Percentiles rank a stretch among this genome's conserved stretches.
Conservation (phyloP, 73 alveolate genomes). For the Diophrys appendiculata region DNA sequence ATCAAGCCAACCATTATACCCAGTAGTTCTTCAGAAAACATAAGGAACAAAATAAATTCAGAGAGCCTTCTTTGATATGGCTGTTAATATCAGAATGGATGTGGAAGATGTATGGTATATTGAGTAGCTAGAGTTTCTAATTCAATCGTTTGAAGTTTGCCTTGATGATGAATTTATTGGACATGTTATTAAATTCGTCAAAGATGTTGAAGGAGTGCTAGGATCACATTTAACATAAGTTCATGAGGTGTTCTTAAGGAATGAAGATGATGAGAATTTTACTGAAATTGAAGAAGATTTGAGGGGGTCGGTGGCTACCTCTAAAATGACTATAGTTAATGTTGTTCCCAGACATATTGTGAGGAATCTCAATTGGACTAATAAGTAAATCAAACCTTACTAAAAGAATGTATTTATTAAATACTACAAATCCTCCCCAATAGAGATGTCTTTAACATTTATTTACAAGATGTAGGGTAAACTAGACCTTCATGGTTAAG, state of each 20-base stretch:
- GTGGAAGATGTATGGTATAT: background rate
- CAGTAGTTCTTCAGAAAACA: conserved; percentile 29
- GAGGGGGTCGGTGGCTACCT: background rate
- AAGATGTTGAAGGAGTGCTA: background rate
- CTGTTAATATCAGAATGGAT: background rate
- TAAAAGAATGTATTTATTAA: conserved; percentile 36
- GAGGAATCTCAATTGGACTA: conserved; percentile 42
- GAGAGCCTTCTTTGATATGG: background rate
- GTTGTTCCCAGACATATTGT: conserved; percentile 1
- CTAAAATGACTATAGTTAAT: background rate
- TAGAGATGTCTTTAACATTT: conserved; percentile 32
- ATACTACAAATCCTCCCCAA: conserved; percentile 52
- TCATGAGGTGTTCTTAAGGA: conserved; percentile 4
- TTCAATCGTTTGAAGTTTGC: background rate
- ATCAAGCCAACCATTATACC: conserved; percentile 38
- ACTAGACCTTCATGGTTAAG: conserved; percentile 22
- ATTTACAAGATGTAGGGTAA: conserved; percentile 25
- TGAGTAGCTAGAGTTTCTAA: conserved; percentile 1
- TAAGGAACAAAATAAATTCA: background rate
- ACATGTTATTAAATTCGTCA: background rate
- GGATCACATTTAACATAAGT: background rate
- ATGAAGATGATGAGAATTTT: background rate
- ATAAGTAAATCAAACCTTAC: conserved; percentile 17
- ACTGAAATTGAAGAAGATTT: background rate
- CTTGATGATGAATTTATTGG: conserved; percentile 3